Evolutionary conservation across 2,329 filamentous ascomycete genomes (phyloP).

Genomic region (Cercospora sp.): DNA sequence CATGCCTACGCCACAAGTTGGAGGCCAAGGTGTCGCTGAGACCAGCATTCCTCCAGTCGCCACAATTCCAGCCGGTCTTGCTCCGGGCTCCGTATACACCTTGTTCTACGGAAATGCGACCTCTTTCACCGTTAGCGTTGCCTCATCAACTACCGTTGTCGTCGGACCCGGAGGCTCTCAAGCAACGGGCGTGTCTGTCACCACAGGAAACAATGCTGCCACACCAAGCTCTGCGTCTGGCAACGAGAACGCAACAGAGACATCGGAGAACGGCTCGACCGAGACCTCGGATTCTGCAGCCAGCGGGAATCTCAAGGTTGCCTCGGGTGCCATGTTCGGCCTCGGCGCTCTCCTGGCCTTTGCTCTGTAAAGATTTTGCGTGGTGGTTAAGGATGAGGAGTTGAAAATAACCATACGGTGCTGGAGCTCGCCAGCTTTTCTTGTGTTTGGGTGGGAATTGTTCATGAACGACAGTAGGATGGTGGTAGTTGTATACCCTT

Average conservation of each 20-base stretch:
- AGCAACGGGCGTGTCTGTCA: conserved; percentile 7
- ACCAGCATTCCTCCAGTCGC: conserved; percentile 23
- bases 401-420: not conserved
- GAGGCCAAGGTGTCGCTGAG: conserved; percentile 36
- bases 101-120: conserved; percentile 33
- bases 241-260: conserved; percentile 18
- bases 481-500: conserved; percentile 1
- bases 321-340: conserved; percentile 39
- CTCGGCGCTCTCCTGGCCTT: conserved; percentile 42
- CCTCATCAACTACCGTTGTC: conserved; percentile 36
- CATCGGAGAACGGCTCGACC: conserved; percentile 22
- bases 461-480: conserved; percentile 1
- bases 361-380: conserved; percentile 37
- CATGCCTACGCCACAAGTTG: conserved; percentile 46
- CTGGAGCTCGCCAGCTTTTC: not conserved
- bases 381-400: not conserved
- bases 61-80: conserved; percentile 45
- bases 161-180: conserved; percentile 23
- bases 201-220: not conserved
- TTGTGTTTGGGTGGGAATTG: not conserved
- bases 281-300: conserved; percentile 29
- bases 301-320: conserved; percentile 35
- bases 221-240: conserved; percentile 5
- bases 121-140: conserved; percentile 39
- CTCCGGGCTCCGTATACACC: conserved; percentile 35